A percentile compares a stretch with the other conserved stretches of the same genome.
These are phyloP conservation scores for Haberlea rhodopensis DNA, from an alignment of 257 asterid species.

Conservation along the genomic window DNA sequence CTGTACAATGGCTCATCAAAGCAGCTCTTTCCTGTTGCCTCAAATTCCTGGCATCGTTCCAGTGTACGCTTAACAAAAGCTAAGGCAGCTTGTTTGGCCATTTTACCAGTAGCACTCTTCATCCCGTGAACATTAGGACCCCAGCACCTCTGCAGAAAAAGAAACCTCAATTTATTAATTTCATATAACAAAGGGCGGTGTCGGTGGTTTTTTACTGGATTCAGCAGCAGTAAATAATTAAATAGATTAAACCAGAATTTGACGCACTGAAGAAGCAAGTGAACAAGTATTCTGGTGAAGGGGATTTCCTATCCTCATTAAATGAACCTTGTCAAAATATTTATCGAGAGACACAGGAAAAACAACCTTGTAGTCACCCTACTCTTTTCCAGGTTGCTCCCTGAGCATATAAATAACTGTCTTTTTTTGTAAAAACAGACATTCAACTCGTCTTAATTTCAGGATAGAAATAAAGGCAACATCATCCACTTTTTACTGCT, in stretches of 20 bases:
- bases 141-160: constrained; percentile 58
- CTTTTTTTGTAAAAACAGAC: background rate
- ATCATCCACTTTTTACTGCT: too few relatives aligned
- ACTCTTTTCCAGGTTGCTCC: background rate
- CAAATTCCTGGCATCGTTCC: constrained; percentile 66
- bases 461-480: too few relatives aligned
- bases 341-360: background rate
- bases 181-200: background rate
- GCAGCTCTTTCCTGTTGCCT: constrained; percentile 75
- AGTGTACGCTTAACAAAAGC: constrained; percentile 74
- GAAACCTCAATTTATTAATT: background rate
- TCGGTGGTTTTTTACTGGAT: background rate
- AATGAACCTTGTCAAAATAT: background rate
- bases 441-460: too few relatives aligned
- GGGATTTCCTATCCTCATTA: background rate
- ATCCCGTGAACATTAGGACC: constrained; percentile 78
- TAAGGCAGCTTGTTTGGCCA: constrained; percentile 84
- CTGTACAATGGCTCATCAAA: constrained; percentile 61
- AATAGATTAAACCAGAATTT: background rate
- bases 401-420: background rate
- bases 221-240: background rate
- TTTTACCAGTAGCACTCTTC: constrained; percentile 79
- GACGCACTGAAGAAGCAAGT: background rate
- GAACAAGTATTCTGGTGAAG: background rate
- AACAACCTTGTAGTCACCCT: background rate